phyloP scores from a whole-genome alignment of 495 filamentous ascomycete genomes.

The Aspergillus cristatus region DNA sequence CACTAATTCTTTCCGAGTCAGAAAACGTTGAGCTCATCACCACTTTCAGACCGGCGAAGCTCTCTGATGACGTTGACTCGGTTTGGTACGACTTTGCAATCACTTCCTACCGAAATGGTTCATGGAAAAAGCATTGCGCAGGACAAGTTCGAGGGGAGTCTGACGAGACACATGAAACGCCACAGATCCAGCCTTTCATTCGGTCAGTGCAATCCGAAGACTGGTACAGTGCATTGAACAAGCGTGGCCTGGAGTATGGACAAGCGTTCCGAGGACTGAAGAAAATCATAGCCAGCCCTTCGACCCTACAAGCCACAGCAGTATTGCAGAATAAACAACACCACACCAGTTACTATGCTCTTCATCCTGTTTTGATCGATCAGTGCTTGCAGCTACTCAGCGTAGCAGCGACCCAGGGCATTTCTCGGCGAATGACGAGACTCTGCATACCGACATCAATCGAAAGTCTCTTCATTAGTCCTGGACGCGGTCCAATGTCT shows the following conservation, averaged over 20 bases:
- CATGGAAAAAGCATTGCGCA: constrained; percentile 32
- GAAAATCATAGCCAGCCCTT: constrained; percentile 10
- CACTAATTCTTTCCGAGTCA: constrained; percentile 20
- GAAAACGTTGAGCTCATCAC: constrained; percentile 18
- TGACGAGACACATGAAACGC: neutral
- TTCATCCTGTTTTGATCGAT: constrained; percentile 11
- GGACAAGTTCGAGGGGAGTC: constrained; percentile 18
- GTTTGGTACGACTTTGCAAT: constrained; percentile 37
- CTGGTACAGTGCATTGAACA: constrained; percentile 19
- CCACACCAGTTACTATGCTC: neutral
- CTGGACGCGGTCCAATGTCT: neutral
- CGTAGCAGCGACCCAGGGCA: constrained; percentile 8
- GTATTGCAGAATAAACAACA: neutral
- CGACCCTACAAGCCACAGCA: neutral
- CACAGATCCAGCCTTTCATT: neutral
- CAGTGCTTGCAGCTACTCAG: constrained; percentile 8
- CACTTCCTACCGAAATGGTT: constrained; percentile 18
- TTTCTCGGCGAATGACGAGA: neutral
- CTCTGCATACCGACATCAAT: constrained; percentile 3
- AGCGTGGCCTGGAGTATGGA: constrained; percentile 25
- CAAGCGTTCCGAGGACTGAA: constrained; percentile 13
- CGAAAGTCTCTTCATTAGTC: constrained; percentile 1
- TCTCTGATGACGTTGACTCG: constrained; percentile 23
- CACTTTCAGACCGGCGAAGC: constrained; percentile 13
- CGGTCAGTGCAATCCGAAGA: constrained; percentile 1